phyloP scores from a whole-genome alignment of 495 filamentous ascomycete genomes.

The Aeminium ludgeri region DNA sequence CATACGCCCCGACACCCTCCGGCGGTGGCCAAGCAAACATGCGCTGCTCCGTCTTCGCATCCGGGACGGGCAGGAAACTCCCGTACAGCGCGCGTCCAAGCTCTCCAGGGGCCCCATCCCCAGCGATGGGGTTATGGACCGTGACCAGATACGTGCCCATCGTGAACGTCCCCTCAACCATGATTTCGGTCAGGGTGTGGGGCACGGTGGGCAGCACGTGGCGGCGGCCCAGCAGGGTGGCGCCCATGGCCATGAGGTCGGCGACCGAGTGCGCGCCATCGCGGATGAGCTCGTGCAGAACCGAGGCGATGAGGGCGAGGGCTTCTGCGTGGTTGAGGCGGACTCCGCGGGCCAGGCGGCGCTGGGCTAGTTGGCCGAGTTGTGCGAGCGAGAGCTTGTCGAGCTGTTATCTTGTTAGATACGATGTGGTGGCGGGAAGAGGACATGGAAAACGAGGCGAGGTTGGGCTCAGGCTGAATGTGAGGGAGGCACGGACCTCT shows the following conservation, averaged over 20 bases:
- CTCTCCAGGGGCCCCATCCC: constrained; percentile 56
- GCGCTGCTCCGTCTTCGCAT: constrained; percentile 22
- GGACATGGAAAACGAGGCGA: too few species aligned
- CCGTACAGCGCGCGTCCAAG: constrained; percentile 77
- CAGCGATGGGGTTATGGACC: constrained; percentile 75
- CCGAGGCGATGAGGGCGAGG: constrained; percentile 80
- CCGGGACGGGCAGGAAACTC: constrained; percentile 74
- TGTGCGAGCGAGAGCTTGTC: constrained; percentile 95
- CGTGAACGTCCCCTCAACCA: constrained; percentile 88
- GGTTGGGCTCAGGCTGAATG: neutral
- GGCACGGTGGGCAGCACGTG: constrained; percentile 79
- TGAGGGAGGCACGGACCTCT: constrained; percentile 43
- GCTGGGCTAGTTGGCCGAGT: constrained; percentile 73
- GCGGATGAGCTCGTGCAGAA: constrained; percentile 88
- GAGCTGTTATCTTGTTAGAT: constrained; percentile 51
- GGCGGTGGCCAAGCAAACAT: constrained; percentile 48
- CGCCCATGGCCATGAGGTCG: constrained; percentile 81
- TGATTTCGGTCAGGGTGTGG: constrained; percentile 59
- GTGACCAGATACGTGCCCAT: constrained; percentile 90
- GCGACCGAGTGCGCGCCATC: constrained; percentile 88
- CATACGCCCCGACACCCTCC: constrained; percentile 38
- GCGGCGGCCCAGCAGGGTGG: constrained; percentile 82
- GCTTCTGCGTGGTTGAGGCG: constrained; percentile 86
- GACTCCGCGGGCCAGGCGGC: constrained; percentile 73
- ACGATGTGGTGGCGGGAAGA: too few species aligned